Base-by-base conservation (phyloP, 2,329 filamentous ascomycete genomes). In the Xylaria sp. region DNA sequence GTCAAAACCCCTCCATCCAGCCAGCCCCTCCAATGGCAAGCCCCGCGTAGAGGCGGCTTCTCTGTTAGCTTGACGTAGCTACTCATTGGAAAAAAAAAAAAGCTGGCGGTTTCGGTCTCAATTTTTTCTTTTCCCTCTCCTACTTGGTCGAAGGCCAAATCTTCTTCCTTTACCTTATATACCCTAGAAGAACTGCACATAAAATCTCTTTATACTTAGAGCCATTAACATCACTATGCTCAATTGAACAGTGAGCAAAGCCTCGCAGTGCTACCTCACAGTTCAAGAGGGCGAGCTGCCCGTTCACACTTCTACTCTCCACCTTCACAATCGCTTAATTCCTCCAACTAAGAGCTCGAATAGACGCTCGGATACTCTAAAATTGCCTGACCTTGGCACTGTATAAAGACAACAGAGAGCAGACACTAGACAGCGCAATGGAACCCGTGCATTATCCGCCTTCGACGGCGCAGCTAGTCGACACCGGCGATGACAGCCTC, bases 381-480 rank as follows among this genome's bases (percentile, higher is more conserved):
- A 33, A 44, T 57, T 36, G 20, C 15, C 6, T 25, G 25, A 9
- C 5, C 2, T 25, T 33, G 20, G 17, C 10, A n/a, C n/a, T n/a
- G n/a, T n/a, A n/a, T n/a, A 10, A n/a, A 42, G 6, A 36, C 29
- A 17, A 38, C 27, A 17, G 36, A 38, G 15, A 6, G 45, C 10
- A 25, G 33, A 33, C 22, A 29, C 7, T 29, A 60, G 45, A 42
- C 33, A 36, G 42, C 64, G 71, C 81, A 80, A 83, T 83, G 81
- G 74, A 78, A 33, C 71, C 79, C 47, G 74, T 74, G 36, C 71
- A 81, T 65, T 81, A 83, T 71, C 81, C 84, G 54, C 89, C 90
- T 54, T 89, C 90, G 70, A 86, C 89, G 71, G 86, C 89, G 73
- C 86, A 86, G 74, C 82, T 88, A 70, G 80, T 84, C 71, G 83